These are phyloP conservation scores for Choiromyces venosus DNA, from an alignment of 495 filamentous ascomycete species.

Conservation along the genomic window DNA sequence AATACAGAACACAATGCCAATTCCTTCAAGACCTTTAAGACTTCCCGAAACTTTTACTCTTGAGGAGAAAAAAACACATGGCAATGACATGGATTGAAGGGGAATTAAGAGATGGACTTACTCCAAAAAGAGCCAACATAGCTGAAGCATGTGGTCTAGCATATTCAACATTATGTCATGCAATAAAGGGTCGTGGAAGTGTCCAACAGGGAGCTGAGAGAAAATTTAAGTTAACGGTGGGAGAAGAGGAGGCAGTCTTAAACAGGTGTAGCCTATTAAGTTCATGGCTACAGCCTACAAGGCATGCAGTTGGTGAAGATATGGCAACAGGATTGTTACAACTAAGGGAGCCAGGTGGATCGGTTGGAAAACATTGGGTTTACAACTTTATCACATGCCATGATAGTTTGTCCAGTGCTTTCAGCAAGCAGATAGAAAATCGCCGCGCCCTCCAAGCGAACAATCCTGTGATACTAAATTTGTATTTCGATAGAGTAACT, in stretches of 20 bases:
- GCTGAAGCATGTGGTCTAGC: conserved; percentile 4
- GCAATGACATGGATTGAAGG: conserved; percentile 6
- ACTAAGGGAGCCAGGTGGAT: not conserved
- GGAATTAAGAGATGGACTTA: conserved; percentile 4
- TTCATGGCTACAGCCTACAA: conserved; percentile 1
- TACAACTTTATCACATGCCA: not conserved
- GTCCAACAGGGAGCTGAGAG: not conserved
- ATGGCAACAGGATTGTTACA: not conserved
- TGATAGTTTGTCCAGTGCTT: not conserved
- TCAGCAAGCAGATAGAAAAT: conserved; percentile 1
- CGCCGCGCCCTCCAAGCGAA: conserved; percentile 2
- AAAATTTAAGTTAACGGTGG: not conserved
- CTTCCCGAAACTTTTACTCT: not conserved
- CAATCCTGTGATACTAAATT: conserved; percentile 9
- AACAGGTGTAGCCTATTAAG: not conserved
- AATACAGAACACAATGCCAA: too few species aligned
- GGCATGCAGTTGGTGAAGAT: conserved; percentile 1
- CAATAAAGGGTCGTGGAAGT: not conserved
- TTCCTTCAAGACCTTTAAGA: conserved; percentile 4
- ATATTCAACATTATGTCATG: conserved; percentile 6
- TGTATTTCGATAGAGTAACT: conserved; percentile 10
- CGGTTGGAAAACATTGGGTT: not conserved
- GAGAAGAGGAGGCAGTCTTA: not conserved
- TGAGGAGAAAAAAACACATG: conserved; percentile 4
- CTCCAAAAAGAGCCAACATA: not conserved